Evolutionary conservation across 139 green algal species (phyloP).

Genomic region (Eudorina sp.): DNA sequence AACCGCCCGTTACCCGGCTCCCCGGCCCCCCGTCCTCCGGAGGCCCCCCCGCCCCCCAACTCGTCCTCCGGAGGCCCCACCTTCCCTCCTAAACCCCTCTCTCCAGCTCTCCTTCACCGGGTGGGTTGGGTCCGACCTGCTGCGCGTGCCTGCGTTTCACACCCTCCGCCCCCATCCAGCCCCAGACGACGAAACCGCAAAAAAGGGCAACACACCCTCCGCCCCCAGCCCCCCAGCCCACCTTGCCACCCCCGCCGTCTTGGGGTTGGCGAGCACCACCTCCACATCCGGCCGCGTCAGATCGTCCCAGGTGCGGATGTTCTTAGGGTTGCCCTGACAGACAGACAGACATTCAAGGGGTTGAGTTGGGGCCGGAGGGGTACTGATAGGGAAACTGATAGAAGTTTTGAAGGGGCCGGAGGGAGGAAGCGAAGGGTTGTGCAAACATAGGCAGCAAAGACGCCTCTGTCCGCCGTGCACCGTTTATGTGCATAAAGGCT

Average conservation of each 20-base stretch:
- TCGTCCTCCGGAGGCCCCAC: too few species aligned
- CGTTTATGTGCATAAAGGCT: too few species aligned
- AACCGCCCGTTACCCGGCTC: too few species aligned
- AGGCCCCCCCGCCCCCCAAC: too few species aligned
- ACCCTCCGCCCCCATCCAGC: background rate
- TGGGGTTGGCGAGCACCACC: slow-evolving; percentile 88
- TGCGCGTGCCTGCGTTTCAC: too few species aligned
- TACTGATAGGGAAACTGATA: too few species aligned
- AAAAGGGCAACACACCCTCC: background rate
- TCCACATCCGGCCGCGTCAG: slow-evolving; percentile 67
- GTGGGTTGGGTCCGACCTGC: too few species aligned
- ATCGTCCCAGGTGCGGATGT: slow-evolving; percentile 84
- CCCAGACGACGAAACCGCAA: background rate
- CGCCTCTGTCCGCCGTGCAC: background rate
- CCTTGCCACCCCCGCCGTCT: slow-evolving; percentile 88
- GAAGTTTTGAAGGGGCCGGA: too few species aligned
- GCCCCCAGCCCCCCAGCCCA: slow-evolving; percentile 50
- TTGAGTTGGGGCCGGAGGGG: background rate
- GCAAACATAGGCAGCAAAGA: background rate
- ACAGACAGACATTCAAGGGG: background rate
- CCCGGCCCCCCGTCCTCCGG: too few species aligned
- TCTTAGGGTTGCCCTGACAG: slow-evolving; percentile 71
- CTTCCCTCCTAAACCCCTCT: too few species aligned
- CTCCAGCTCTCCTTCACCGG: too few species aligned
- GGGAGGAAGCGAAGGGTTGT: too few species aligned